Conservation (phyloP, 371 early-diverging fungal species). For the Apophysomyces ossiformis region DNA sequence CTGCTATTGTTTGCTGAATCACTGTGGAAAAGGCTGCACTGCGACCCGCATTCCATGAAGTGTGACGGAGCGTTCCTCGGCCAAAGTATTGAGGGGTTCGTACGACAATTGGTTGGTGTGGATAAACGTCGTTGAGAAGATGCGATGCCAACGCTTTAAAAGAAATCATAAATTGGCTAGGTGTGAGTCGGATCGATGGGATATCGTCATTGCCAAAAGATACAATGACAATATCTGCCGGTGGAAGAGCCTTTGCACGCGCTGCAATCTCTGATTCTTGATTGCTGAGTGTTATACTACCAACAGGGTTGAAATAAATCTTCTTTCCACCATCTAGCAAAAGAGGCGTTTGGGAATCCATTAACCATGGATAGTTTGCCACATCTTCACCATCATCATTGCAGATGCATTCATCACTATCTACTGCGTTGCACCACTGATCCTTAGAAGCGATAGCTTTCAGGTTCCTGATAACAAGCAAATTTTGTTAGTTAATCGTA, state of each 20-base stretch:
- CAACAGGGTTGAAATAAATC: conserved; percentile 24
- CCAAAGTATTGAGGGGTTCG: conserved; percentile 38
- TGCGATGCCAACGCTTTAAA: conserved; percentile 23
- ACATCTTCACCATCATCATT: conserved; percentile 22
- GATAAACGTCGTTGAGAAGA: conserved; percentile 24
- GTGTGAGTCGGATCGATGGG: conserved; percentile 20
- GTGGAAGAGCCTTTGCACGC: conserved; percentile 17
- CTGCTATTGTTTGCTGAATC: conserved; percentile 19
- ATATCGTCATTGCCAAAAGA: conserved; percentile 39
- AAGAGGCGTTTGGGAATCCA: conserved; percentile 13
- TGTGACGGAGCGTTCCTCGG: conserved; percentile 14
- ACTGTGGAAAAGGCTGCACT: conserved; percentile 39
- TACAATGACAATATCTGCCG: conserved; percentile 39
- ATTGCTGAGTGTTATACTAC: conserved; percentile 23
- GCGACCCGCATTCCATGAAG: conserved; percentile 37
- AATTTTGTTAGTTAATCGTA: not conserved
- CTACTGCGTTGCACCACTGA: conserved; percentile 13
- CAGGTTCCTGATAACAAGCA: conserved; percentile 3
- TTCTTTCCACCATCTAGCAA: conserved; percentile 15
- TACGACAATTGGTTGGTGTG: conserved; percentile 31
- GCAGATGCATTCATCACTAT: conserved; percentile 18
- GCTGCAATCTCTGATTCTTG: conserved; percentile 22
- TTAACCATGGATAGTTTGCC: conserved; percentile 19
- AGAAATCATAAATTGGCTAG: conserved; percentile 28
- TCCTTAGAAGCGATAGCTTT: conserved; percentile 15